phyloP scores from a whole-genome alignment of 2,329 filamentous ascomycete species.

The Lachnellula subtilissima region DNA sequence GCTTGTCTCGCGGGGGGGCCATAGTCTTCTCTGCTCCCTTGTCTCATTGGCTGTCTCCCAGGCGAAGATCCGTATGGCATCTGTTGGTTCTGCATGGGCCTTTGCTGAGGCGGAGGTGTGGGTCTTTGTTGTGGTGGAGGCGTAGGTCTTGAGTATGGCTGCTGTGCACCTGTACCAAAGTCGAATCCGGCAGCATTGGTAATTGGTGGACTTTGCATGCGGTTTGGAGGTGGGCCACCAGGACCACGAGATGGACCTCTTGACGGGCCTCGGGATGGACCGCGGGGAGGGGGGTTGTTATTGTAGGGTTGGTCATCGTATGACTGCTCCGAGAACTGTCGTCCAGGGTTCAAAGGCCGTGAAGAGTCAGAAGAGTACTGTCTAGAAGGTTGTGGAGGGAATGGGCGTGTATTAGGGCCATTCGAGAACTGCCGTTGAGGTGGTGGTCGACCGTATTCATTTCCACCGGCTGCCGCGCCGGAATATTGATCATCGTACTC shows the following conservation, averaged over 20 bases:
- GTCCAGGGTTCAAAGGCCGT: conserved; percentile 17
- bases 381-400: conserved; percentile 16
- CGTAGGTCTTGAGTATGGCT: conserved; percentile 9
- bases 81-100: not conserved
- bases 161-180: conserved; percentile 16
- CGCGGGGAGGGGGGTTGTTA: conserved; percentile 3
- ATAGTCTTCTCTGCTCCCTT: conserved; percentile 10
- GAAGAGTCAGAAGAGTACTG: conserved; percentile 24
- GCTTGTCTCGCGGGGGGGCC: not conserved
- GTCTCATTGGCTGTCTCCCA: conserved; percentile 2
- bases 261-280: conserved; percentile 5
- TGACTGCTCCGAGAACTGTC: conserved; percentile 21
- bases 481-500: conserved; percentile 13
- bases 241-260: conserved; percentile 14
- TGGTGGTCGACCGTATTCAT: conserved; percentile 16
- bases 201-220: conserved; percentile 22
- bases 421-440: conserved; percentile 20
- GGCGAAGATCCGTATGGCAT: conserved; percentile 7
- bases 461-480: conserved; percentile 3
- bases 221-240: conserved; percentile 10
- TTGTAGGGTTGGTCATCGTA: conserved; percentile 16
- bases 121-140: conserved; percentile 15
- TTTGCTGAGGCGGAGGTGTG: conserved; percentile 4
- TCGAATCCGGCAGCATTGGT: conserved; percentile 26
- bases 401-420: conserved; percentile 15